Percentiles rank a stretch among this genome's conserved stretches.
phyloP scores from a whole-genome alignment of 2,329 filamentous ascomycete genomes.

The Sarocladiaceae sp. region DNA sequence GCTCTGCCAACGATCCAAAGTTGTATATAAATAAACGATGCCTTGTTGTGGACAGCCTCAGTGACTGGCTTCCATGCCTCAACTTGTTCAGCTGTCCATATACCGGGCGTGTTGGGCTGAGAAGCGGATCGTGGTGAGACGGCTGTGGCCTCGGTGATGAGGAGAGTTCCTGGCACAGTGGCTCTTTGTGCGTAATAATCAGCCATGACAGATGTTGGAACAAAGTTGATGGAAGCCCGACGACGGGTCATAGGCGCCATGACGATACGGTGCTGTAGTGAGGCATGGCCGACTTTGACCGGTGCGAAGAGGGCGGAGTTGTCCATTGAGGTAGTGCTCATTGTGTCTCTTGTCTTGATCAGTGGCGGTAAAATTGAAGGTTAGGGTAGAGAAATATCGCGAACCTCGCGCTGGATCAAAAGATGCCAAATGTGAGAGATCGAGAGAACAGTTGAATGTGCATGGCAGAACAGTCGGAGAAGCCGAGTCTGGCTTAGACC shows the following conservation, averaged over 20 bases:
- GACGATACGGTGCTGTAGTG: slow-evolving; percentile 17
- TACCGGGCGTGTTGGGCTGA: slow-evolving; percentile 44
- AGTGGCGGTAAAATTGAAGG: no score
- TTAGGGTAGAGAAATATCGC: no score
- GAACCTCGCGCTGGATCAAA: no score
- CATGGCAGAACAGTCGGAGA: no score
- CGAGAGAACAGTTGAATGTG: no score
- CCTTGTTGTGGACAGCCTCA: slow-evolving; percentile 57
- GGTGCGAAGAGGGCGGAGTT: slow-evolving; percentile 15
- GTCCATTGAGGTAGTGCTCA: no score
- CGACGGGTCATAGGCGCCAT: slow-evolving; percentile 19
- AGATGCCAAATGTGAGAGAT: no score
- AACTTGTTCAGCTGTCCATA: slow-evolving; percentile 52
- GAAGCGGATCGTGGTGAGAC: slow-evolving; percentile 41
- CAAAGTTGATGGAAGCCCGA: slow-evolving; percentile 17
- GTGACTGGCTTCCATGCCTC: slow-evolving; percentile 55
- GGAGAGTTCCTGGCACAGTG: slow-evolving; percentile 35
- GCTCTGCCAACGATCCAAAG: slow-evolving; percentile 58
- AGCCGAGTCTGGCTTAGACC: no score
- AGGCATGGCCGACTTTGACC: slow-evolving; percentile 13
- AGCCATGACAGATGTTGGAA: slow-evolving; percentile 12
- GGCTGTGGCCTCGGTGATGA: slow-evolving; percentile 55
- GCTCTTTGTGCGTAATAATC: slow-evolving; percentile 25
- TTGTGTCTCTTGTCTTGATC: no score
- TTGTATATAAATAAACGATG: slow-evolving; percentile 56